These are phyloP conservation scores for Lycium barbarum DNA, from an alignment of 257 asterid species.

Conservation along the genomic window DNA sequence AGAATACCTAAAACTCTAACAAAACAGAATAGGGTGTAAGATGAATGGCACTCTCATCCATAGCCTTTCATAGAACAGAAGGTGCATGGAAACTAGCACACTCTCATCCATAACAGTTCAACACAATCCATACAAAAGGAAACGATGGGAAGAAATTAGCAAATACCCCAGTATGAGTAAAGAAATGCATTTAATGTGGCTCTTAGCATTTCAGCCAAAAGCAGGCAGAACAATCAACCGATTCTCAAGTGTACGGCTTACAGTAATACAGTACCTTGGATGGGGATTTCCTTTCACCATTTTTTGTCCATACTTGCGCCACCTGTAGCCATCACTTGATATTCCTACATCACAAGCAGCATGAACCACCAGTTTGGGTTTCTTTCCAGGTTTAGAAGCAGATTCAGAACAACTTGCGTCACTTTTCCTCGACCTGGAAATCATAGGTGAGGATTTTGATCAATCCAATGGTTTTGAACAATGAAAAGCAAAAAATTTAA, in stretches of 20 bases:
- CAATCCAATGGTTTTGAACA: background rate
- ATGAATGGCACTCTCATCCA: background rate
- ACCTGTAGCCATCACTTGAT: slow-evolving; percentile 94
- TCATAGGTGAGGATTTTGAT: slow-evolving; percentile 22
- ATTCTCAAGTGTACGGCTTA: slow-evolving; percentile 21
- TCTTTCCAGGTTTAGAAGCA: slow-evolving; percentile 66
- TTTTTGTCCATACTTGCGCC: slow-evolving; percentile 99
- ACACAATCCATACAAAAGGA: slow-evolving; percentile 14
- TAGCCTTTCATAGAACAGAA: background rate
- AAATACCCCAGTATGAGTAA: background rate
- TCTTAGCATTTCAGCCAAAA: background rate
- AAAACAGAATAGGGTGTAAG: background rate
- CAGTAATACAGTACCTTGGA: slow-evolving; percentile 66
- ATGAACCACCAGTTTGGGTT: slow-evolving; percentile 81
- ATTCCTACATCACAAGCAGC: slow-evolving; percentile 88
- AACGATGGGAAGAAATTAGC: background rate
- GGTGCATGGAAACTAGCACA: background rate
- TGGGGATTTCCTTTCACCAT: slow-evolving; percentile 98
- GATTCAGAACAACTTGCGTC: slow-evolving; percentile 52
- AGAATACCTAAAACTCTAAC: background rate
- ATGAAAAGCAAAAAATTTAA: background rate
- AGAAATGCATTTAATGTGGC: background rate
- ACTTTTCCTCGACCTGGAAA: slow-evolving; percentile 69
- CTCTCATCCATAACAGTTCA: background rate
- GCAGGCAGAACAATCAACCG: background rate